Conservation (phyloP, 2,329 filamentous ascomycete species). For the Aschersonia sp. region DNA sequence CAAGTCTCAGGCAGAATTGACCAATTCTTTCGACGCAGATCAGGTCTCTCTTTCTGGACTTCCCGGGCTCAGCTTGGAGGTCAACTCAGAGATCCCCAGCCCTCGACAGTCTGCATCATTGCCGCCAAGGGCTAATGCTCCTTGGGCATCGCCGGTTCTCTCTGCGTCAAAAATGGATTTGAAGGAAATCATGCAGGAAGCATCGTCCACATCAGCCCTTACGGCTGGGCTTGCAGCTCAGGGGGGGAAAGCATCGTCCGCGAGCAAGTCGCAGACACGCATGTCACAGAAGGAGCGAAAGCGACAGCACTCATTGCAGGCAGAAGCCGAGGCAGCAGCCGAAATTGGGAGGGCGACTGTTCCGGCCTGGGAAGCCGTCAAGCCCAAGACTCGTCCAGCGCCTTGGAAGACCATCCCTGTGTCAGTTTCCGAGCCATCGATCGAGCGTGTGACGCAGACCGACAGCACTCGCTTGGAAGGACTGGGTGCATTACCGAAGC, state of each 20-base stretch:
- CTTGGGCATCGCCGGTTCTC: conserved; percentile 38
- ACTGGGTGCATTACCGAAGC: conserved; percentile 19
- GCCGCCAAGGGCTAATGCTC: conserved; percentile 15
- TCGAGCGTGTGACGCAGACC: conserved; percentile 31
- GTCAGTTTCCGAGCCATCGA: conserved; percentile 28
- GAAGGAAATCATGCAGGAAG: conserved; percentile 57
- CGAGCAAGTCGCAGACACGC: conserved; percentile 35
- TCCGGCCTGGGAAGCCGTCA: conserved; percentile 30
- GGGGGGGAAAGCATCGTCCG: conserved; percentile 23
- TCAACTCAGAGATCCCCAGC: neutral
- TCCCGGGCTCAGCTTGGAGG: neutral
- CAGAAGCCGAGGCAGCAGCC: conserved; percentile 26
- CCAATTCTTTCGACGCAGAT: too few relatives aligned
- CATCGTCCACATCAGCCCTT: conserved; percentile 36
- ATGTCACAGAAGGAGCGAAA: conserved; percentile 90
- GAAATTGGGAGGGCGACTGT: conserved; percentile 13
- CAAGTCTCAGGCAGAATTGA: too few relatives aligned
- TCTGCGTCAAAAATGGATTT: conserved; percentile 53
- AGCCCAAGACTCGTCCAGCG: conserved; percentile 24
- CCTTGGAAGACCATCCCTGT: conserved; percentile 53
- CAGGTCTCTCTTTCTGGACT: neutral
- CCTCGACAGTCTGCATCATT: neutral
- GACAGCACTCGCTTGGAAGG: conserved; percentile 13
- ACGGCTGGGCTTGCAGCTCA: conserved; percentile 40
- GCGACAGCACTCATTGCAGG: conserved; percentile 57